Evolutionary conservation across 805 yeast species (phyloP), one percentile per base, ranked within the genome.

Genomic region (Pichia cabralensis): DNA sequence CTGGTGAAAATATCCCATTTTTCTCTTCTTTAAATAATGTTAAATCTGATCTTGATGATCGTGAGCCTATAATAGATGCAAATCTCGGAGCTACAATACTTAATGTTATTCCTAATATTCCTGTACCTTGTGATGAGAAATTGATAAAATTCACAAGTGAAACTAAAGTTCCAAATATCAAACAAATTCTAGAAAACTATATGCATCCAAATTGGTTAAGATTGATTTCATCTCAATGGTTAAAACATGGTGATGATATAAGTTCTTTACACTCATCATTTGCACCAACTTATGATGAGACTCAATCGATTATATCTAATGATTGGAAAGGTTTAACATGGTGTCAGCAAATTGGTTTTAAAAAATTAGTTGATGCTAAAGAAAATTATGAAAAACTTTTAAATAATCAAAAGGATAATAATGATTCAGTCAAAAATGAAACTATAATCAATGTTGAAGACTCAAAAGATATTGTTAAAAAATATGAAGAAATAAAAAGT

Each of bases 21-120:
- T 89, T 92, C 52, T 70, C 95, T 6, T 79, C 95, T 0, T 58
- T 79, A 24, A 52, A 50, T 33, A 67, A 72, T 22, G 67, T 71
- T 20, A 80, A 74, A 47, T 83, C 96, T 0, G 61, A 69, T 15
- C 58, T 86, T 34, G 97, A 92, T 52, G 72, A 77, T 29, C 73
- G 95, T 41, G 76, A 74, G 32, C 72, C 81, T 2, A 59, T 68
- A 3, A 67, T 81, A 4, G 84, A 83, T 8, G 77, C 76, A 21
- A 32, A 29, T 5, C 30, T 40, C 14, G 77, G 78, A 11, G 78
- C 82, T 49, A 65, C 68, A 30, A 52, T 76, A n/a, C 64, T 86
- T 22, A 76, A 76, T 41, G 73, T 84, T 2, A 58, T 84, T 18
- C 92, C 95, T 7, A 65, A 62, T 43, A 59, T 52, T 13, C 39